phyloP scores from a whole-genome alignment of 345 rosid species.

The Cardiospermum halicacabum region DNA sequence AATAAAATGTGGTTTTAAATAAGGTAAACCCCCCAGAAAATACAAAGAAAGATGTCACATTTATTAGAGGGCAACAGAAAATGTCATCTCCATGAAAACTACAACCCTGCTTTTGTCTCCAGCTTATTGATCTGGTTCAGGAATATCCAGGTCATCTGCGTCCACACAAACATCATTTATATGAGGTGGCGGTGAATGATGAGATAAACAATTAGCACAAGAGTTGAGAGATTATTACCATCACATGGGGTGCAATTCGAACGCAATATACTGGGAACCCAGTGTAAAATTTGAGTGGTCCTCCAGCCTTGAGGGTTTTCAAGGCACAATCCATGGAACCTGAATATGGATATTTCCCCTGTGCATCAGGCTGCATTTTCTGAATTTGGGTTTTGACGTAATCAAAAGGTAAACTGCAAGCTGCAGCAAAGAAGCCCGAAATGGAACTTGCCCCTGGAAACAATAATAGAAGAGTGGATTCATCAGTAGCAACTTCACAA shows the following conservation, averaged over 20 bases:
- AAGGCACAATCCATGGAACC: slow-evolving; percentile 84
- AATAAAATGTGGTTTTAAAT: slow-evolving; percentile 12
- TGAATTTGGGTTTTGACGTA: slow-evolving; percentile 97
- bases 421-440: slow-evolving; percentile 88
- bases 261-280: slow-evolving; percentile 97
- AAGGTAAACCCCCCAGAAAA: slow-evolving; percentile 16
- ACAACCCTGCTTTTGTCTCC: slow-evolving; percentile 50
- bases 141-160: slow-evolving; percentile 99
- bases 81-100: slow-evolving; percentile 15
- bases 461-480: background rate
- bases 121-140: slow-evolving; percentile 80
- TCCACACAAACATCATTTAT: background rate
- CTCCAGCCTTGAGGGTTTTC: slow-evolving; percentile 83
- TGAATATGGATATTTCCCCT: slow-evolving; percentile 83
- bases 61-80: slow-evolving; percentile 16
- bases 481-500: background rate
- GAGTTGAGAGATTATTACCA: slow-evolving; percentile 47
- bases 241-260: slow-evolving; percentile 96
- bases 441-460: slow-evolving; percentile 82
- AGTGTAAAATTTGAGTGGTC: slow-evolving; percentile 86
- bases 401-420: slow-evolving; percentile 97
- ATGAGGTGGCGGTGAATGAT: background rate
- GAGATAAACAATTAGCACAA: background rate
- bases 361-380: slow-evolving; percentile 98
- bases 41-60: slow-evolving; percentile 15